Percentiles rank a stretch among this genome's conserved stretches.
Conservation (phyloP, 768 basidiomycete species). For the Lentinula sp. region DNA sequence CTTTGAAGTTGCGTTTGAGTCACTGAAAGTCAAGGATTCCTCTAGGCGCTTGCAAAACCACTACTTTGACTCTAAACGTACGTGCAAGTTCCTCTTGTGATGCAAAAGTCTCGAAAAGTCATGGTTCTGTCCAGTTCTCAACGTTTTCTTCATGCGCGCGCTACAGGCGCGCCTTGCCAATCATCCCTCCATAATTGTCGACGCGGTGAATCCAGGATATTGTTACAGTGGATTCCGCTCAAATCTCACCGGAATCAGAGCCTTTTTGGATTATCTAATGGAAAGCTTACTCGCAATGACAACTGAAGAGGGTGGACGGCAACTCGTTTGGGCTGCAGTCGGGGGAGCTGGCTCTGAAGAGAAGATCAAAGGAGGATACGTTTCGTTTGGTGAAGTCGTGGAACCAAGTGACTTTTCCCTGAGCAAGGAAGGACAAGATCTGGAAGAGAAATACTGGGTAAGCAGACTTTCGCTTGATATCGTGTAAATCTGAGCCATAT, state of each 20-base stretch:
- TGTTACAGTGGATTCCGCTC: constrained; percentile 30
- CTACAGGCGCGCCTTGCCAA: constrained; percentile 23
- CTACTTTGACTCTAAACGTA: constrained; percentile 31
- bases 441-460: constrained; percentile 29
- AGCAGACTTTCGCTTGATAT: constrained; percentile 2
- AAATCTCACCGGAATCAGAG: constrained; percentile 13
- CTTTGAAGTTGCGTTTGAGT: background rate
- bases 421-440: constrained; percentile 21
- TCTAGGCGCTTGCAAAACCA: constrained; percentile 12
- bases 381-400: constrained; percentile 13
- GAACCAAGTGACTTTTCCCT: constrained; percentile 29
- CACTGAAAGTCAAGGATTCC: background rate
- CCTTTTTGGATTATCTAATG: constrained; percentile 16
- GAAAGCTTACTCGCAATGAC: constrained; percentile 26
- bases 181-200: constrained; percentile 23
- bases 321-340: constrained; percentile 28
- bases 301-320: constrained; percentile 28
- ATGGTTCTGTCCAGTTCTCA: constrained; percentile 24
- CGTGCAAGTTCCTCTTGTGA: background rate
- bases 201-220: constrained; percentile 34
- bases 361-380: constrained; percentile 24
- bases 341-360: constrained; percentile 13
- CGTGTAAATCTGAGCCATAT: background rate
- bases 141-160: constrained; percentile 31
- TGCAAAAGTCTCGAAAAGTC: background rate